These are phyloP conservation scores for Botrytis galanthina DNA, from an alignment of 2,329 filamentous ascomycete species.

Conservation along the genomic window DNA sequence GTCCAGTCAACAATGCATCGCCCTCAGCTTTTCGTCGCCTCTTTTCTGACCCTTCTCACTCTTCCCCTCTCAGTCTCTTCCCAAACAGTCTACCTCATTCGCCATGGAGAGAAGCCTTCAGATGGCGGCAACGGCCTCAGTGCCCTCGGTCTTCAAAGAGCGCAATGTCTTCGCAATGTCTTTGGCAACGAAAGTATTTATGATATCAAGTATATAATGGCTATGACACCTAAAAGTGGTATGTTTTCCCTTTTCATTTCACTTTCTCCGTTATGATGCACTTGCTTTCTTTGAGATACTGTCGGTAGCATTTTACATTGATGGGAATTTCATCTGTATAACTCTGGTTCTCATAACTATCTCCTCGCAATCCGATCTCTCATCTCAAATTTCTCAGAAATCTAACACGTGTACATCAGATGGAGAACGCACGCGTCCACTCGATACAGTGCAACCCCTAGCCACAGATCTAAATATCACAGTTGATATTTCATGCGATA, in stretches of 20 bases:
- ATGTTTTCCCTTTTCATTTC: slow-evolving; percentile 11
- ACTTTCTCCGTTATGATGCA: not conserved
- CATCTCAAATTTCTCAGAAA: not conserved
- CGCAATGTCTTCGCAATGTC: slow-evolving; percentile 57
- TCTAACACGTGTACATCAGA: slow-evolving; percentile 38
- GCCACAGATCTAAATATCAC: slow-evolving; percentile 53
- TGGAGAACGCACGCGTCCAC: slow-evolving; percentile 52
- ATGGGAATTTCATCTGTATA: no score
- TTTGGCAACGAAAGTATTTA: slow-evolving; percentile 53
- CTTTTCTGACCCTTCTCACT: not conserved
- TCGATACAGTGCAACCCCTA: slow-evolving; percentile 56
- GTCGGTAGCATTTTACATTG: no score
- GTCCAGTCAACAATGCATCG: not conserved
- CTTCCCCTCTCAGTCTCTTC: slow-evolving; percentile 16
- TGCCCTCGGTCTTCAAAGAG: slow-evolving; percentile 51
- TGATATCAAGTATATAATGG: slow-evolving; percentile 58
- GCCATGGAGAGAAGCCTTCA: slow-evolving; percentile 61
- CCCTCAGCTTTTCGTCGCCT: not conserved
- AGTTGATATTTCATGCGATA: slow-evolving; percentile 55
- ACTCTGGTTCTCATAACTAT: no score
- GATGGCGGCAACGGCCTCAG: slow-evolving; percentile 50
- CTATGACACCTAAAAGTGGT: slow-evolving; percentile 52
- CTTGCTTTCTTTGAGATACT: not conserved
- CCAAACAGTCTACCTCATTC: slow-evolving; percentile 58
- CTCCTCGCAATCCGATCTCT: no score